Evolutionary conservation across 305 asterid species (phyloP), one percentile per base, ranked within the genome.

Genomic region (Plantago lanceolata): DNA sequence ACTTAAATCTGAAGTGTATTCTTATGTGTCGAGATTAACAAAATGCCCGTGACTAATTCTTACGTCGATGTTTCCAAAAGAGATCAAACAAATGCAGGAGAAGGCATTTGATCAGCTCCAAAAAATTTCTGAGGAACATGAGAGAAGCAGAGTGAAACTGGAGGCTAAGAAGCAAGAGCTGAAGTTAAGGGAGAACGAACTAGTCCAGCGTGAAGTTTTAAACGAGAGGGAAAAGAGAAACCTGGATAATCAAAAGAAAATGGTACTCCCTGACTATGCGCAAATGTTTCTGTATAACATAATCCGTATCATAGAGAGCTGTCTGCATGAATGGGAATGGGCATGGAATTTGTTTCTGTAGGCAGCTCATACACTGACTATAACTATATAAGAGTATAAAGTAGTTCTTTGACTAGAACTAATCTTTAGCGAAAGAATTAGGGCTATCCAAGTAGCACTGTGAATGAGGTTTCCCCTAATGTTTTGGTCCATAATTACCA

Each of bases 61-160:
- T 26, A 48, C 60, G 28, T 52, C 8, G 3, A 9, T 29, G 59
- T 73, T 69, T 59, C 63, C 19, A 31, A 68, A 63, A 90, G 97
- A 88, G 81, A 76, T 91, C 84, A 77, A 82, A 79, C 75, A 28
- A 79, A 78, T 86, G 86, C 86, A 77, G 75, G 75, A 71, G 17
- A 61, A 48, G 48, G 82, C 84, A 55, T 65, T 68, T 66, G 55
- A 61, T 63, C 74, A 78, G 72, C 82, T 89, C 26, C 72, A 67
- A 19, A 72, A 65, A 59, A 77, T 81, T 73, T 51, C 72, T 13
- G 56, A 69, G 74, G 91, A 82, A 71, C 85, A 82, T 19, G 65
- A 75, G 69, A 74, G 33, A 71, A 83, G 85, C 65, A 75, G 60
- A 68, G 71, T 58, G 35, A 57, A 72, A 33, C 68, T 87, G 74